These are phyloP conservation scores for Botrytis byssoidea DNA, from an alignment of 2,329 filamentous ascomycete genomes.

Conservation along the genomic window DNA sequence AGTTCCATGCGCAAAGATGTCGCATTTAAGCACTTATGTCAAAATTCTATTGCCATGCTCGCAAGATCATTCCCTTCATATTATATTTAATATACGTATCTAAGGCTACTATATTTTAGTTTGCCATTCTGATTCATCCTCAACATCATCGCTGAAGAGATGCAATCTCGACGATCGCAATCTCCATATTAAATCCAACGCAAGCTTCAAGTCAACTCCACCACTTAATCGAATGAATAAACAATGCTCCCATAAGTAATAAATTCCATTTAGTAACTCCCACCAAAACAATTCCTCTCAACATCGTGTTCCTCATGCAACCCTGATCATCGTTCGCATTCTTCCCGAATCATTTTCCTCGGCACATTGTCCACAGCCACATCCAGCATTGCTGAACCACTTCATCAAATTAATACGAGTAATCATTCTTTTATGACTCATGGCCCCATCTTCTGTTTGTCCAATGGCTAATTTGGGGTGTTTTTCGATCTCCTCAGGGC, in stretches of 20 bases:
- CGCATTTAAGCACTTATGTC: not conserved
- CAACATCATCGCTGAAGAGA: not conserved
- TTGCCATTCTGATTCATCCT: not conserved
- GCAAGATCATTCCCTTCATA: not conserved
- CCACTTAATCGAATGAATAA: not conserved
- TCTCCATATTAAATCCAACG: not conserved
- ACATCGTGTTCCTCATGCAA: not conserved
- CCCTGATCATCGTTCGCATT: not conserved
- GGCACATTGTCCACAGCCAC: constrained; percentile 24
- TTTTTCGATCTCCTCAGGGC: not conserved
- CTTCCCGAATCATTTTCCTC: not conserved
- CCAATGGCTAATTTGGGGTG: not conserved
- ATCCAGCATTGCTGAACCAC: constrained; percentile 33
- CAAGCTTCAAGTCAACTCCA: not conserved
- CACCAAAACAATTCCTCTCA: not conserved
- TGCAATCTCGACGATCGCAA: not conserved
- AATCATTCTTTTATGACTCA: constrained; percentile 15
- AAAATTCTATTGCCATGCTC: not conserved
- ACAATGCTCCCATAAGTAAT: not conserved
- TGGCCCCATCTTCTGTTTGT: not conserved
- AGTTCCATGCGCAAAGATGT: too few relatives aligned
- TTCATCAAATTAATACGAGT: constrained; percentile 28
- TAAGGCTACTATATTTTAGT: not conserved
- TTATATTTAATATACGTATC: too few relatives aligned
- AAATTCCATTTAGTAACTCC: not conserved